Percentiles rank a stretch among this genome's conserved stretches.
Conservation (phyloP, 257 asterid species). For the Verbascum thapsus region DNA sequence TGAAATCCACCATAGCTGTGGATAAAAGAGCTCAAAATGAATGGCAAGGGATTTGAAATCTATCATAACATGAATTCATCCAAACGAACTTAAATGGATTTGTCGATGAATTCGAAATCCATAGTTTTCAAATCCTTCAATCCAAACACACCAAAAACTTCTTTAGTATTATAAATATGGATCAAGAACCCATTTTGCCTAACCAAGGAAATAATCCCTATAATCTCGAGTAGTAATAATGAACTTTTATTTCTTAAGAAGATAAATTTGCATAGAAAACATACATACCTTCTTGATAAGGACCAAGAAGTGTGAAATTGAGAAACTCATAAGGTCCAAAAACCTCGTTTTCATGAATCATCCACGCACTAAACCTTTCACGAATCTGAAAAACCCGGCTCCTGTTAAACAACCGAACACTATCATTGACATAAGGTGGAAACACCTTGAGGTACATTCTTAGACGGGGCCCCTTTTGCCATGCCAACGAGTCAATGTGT, state of each 20-base stretch:
- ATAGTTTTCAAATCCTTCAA: no score
- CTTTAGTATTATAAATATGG: neutral
- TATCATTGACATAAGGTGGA: slow-evolving; percentile 49
- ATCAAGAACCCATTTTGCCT: neutral
- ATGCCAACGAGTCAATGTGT: slow-evolving; percentile 46
- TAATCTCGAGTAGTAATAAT: neutral
- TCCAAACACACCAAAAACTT: no score
- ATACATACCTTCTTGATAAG: slow-evolving; percentile 65
- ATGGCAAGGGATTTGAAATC: no score
- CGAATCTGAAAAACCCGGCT: slow-evolving; percentile 70
- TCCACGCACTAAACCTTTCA: slow-evolving; percentile 79
- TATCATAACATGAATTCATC: no score
- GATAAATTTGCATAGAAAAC: neutral
- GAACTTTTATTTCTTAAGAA: neutral
- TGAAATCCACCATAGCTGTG: no score
- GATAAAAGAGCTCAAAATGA: no score
- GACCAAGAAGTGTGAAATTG: slow-evolving; percentile 72
- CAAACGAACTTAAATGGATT: no score
- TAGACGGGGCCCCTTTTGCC: slow-evolving; percentile 88
- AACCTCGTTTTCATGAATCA: slow-evolving; percentile 57
- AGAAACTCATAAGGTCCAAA: slow-evolving; percentile 96
- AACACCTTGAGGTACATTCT: slow-evolving; percentile 73
- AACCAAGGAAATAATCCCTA: neutral
- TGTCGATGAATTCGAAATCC: no score
- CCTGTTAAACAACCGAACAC: slow-evolving; percentile 41